phyloP scores from a whole-genome alignment of 2,329 filamentous ascomycete species.

The Trichoderma simmonsii region DNA sequence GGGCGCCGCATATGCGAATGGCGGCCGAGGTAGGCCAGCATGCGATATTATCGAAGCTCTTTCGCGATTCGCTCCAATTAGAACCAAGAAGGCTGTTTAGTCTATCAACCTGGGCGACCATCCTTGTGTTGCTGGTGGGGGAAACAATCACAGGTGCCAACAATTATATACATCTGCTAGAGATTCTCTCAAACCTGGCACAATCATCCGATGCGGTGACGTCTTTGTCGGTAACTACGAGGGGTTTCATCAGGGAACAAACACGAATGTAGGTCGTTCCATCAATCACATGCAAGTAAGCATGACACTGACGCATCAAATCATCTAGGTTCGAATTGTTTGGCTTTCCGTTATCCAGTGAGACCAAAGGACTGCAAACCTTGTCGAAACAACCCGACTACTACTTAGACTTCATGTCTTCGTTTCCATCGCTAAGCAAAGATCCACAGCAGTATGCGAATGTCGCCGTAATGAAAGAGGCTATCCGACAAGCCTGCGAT shows the following conservation, averaged over 20 bases:
- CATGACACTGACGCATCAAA: background rate
- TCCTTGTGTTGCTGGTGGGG: constrained; percentile 1
- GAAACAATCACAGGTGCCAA: constrained; percentile 10
- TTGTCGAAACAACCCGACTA: constrained; percentile 7
- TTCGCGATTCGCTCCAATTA: constrained; percentile 7
- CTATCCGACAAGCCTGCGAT: constrained; percentile 3
- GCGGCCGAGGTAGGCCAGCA: constrained; percentile 10
- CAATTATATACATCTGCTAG: constrained; percentile 5
- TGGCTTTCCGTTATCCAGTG: constrained; percentile 7
- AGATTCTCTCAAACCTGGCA: constrained; percentile 2
- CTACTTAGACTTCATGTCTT: constrained; percentile 10
- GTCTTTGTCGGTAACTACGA: background rate
- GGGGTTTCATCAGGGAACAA: constrained; percentile 5
- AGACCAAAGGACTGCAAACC: constrained; percentile 4
- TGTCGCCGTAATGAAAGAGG: constrained; percentile 9
- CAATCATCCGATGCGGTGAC: constrained; percentile 2
- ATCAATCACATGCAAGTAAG: background rate
- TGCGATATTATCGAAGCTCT: constrained; percentile 9
- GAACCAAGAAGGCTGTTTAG: constrained; percentile 5
- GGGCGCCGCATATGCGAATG: constrained; percentile 12
- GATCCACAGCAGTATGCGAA: constrained; percentile 5
- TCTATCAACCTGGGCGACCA: constrained; percentile 6
- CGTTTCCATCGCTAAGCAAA: background rate
- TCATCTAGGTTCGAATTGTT: constrained; percentile 6
- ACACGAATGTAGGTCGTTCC: background rate